These are phyloP conservation scores for Sonneratia alba DNA, from an alignment of 345 rosid genomes.

Conservation along the genomic window DNA sequence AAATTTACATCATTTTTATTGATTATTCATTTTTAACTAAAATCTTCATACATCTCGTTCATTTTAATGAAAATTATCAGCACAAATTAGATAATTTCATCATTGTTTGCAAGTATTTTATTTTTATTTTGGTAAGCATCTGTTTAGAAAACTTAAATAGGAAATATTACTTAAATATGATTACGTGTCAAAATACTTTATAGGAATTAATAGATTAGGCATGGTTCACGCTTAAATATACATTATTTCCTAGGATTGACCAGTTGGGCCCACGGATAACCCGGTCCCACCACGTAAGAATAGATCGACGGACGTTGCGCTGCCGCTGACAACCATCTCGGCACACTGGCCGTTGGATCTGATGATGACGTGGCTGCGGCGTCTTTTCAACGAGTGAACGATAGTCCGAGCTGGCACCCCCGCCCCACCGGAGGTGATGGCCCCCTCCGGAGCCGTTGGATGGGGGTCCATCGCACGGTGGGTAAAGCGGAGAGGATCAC, in stretches of 20 bases:
- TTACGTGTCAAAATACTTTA: too few species aligned
- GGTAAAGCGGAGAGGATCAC: slow-evolving; percentile 27
- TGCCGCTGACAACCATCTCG: neutral
- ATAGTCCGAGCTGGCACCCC: slow-evolving; percentile 51
- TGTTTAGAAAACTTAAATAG: too few species aligned
- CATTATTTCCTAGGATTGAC: slow-evolving; percentile 7
- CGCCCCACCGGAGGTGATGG: slow-evolving; percentile 24
- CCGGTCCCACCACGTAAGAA: neutral
- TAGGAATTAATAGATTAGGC: too few species aligned
- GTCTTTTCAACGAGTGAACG: slow-evolving; percentile 13
- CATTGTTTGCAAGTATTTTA: too few species aligned
- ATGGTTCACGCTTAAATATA: neutral
- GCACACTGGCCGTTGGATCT: slow-evolving; percentile 30
- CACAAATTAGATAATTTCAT: too few species aligned
- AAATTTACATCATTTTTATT: too few species aligned
- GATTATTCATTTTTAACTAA: too few species aligned
- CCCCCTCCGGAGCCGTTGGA: slow-evolving; percentile 23
- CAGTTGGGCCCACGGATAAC: slow-evolving; percentile 24
- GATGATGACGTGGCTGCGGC: slow-evolving; percentile 47
- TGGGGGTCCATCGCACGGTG: slow-evolving; percentile 18
- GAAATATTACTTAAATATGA: too few species aligned
- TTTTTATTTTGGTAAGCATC: too few species aligned
- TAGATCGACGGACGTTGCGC: neutral
- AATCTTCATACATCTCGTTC: too few species aligned
- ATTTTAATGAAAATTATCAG: too few species aligned